Percentiles rank a stretch among this genome's conserved stretches.
Conservation (phyloP, 345 rosid species). For the Pistacia vera region DNA sequence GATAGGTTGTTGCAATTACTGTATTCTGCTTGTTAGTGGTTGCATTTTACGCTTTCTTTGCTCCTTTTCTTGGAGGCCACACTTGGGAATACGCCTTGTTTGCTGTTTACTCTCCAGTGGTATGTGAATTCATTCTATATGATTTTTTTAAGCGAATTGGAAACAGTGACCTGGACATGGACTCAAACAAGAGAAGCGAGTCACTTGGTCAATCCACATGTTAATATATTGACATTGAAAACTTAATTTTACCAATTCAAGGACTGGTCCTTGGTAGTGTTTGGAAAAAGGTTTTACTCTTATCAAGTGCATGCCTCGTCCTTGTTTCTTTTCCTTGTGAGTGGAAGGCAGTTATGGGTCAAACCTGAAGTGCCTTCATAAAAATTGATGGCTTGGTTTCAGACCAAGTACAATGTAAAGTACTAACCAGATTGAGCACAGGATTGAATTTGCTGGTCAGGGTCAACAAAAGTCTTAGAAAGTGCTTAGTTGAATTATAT, state of each 20-base stretch:
- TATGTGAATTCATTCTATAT: conserved; percentile 37
- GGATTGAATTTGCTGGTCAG: not conserved
- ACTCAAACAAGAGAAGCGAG: conserved; percentile 2
- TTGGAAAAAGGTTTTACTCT: not conserved
- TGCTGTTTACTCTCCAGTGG: conserved; percentile 88
- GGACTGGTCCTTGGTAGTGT: not conserved
- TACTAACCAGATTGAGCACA: not conserved
- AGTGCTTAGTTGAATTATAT: not conserved
- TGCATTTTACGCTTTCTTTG: conserved; percentile 93
- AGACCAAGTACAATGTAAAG: not conserved
- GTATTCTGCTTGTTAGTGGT: conserved; percentile 90
- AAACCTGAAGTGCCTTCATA: not conserved
- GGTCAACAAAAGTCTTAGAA: not conserved
- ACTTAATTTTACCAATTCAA: not conserved
- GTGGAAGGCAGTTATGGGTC: not conserved
- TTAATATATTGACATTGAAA: not conserved
- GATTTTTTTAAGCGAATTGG: not conserved
- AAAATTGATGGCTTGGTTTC: not conserved
- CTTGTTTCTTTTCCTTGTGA: not conserved
- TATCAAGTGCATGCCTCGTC: not conserved
- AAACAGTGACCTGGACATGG: not conserved
- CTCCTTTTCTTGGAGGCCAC: conserved; percentile 93
- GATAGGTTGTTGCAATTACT: conserved; percentile 93
- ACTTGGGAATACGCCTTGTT: conserved; percentile 78
- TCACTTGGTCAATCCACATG: not conserved